Evolutionary conservation across 1,284 basidiomycete species (phyloP).

Genomic region (Cutaneotrichosporon sp.): DNA sequence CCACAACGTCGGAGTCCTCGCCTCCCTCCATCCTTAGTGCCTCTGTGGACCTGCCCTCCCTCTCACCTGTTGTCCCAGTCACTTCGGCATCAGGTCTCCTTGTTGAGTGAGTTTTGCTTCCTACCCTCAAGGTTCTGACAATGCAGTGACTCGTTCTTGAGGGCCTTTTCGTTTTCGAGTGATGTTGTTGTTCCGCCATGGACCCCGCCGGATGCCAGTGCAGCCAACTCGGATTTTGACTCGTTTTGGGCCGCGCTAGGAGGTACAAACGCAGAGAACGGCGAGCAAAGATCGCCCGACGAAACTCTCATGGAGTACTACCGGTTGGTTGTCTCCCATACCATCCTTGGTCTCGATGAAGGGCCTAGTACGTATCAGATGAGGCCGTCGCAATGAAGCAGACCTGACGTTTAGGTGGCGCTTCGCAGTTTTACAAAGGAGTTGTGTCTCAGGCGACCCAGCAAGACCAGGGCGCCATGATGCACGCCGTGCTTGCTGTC

Average conservation of each 20-base stretch:
- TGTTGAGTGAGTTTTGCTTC: background rate
- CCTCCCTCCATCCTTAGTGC: too few relatives aligned
- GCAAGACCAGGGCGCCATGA: constrained; percentile 1
- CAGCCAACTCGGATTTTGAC: background rate
- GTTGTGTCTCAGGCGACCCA: background rate
- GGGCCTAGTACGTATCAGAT: background rate
- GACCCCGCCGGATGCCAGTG: background rate
- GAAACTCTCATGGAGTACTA: constrained; percentile 3
- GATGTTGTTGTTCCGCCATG: constrained; percentile 1
- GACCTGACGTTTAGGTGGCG: background rate
- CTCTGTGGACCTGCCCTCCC: background rate
- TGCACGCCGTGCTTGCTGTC: background rate
- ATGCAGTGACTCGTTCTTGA: background rate
- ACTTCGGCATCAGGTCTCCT: background rate
- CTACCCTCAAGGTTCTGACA: background rate
- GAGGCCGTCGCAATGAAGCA: too few relatives aligned
- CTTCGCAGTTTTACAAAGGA: background rate
- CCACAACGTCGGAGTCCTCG: background rate
- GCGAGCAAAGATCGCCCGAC: background rate
- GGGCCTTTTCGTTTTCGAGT: background rate
- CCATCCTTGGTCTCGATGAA: background rate
- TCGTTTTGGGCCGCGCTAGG: background rate
- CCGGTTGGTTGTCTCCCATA: background rate
- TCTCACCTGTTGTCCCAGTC: background rate
- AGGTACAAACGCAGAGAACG: background rate